phyloP scores from a whole-genome alignment of 352 stramenopile species.

The Blastocystis sp. region DNA sequence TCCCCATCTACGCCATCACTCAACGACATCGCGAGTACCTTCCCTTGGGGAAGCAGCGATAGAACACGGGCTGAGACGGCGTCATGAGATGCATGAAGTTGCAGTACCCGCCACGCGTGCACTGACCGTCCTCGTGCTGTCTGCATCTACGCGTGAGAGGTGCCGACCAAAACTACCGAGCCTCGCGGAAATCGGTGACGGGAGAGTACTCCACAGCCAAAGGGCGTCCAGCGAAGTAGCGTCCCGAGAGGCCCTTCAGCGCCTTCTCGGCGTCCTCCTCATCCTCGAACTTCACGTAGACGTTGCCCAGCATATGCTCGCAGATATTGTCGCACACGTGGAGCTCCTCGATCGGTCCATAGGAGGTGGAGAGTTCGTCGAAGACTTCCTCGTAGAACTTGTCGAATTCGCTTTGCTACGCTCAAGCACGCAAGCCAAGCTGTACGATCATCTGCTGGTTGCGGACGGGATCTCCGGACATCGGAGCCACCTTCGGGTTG shows the following conservation, averaged over 20 bases:
- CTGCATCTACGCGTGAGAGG: slow-evolving; percentile 80
- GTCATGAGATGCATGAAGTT: slow-evolving; percentile 99
- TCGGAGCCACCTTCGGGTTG: slow-evolving; percentile 81
- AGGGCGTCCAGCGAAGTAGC: slow-evolving; percentile 93
- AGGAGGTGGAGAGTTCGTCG: slow-evolving; percentile 94
- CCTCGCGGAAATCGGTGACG: slow-evolving; percentile 97
- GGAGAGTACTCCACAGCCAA: slow-evolving; percentile 96
- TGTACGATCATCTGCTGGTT: slow-evolving; percentile 57
- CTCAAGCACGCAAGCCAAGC: neutral
- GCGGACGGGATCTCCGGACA: neutral
- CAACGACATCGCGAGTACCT: neutral
- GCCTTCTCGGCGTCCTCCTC: slow-evolving; percentile 95
- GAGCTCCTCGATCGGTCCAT: slow-evolving; percentile 95
- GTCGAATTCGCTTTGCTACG: slow-evolving; percentile 81
- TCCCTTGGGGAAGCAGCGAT: slow-evolving; percentile 65
- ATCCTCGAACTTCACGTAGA: slow-evolving; percentile 98
- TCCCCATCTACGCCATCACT: slow-evolving; percentile 27
- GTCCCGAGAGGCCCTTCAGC: slow-evolving; percentile 91
- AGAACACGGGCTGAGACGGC: slow-evolving; percentile 78
- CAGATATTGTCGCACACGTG: slow-evolving; percentile 99
- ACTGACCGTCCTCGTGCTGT: slow-evolving; percentile 97
- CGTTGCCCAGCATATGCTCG: slow-evolving; percentile 99
- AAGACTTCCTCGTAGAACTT: slow-evolving; percentile 96
- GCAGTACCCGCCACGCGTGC: slow-evolving; percentile 94
- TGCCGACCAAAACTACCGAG: slow-evolving; percentile 77